phyloP scores from a whole-genome alignment of 1,284 basidiomycete genomes.

The Naganishia cerealis region DNA sequence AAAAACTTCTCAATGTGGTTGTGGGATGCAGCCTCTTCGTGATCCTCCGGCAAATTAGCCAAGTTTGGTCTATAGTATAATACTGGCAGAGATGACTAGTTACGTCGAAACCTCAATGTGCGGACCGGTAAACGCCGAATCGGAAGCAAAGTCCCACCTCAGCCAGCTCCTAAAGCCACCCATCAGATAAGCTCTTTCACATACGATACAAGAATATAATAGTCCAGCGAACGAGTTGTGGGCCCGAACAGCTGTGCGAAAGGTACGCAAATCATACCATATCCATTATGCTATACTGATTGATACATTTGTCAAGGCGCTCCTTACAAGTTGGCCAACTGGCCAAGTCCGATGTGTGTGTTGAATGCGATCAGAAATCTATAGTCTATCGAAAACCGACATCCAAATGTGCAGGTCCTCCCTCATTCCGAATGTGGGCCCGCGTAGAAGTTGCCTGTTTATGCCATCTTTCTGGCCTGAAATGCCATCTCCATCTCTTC shows the following conservation, averaged over 20 bases:
- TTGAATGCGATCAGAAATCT: neutral
- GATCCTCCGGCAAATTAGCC: too few species aligned
- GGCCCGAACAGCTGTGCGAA: too few species aligned
- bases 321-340: neutral
- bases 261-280: neutral
- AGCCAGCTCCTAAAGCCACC: too few species aligned
- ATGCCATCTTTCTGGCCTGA: constrained; percentile 15
- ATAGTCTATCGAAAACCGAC: neutral
- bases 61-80: too few species aligned
- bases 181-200: too few species aligned
- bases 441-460: neutral
- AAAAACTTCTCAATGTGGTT: too few species aligned
- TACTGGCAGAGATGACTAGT: too few species aligned
- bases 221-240: too few species aligned
- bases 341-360: neutral
- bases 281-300: neutral
- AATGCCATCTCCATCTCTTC: constrained; percentile 8
- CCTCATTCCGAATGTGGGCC: neutral
- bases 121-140: too few species aligned
- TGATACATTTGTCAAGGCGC: neutral
- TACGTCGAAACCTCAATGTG: too few species aligned
- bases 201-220: neutral
- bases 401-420: neutral
- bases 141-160: too few species aligned
- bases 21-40: too few species aligned